A percentile compares a stretch with the other conserved stretches of the same genome.
phyloP scores from a whole-genome alignment of 371 early-diverging fungal species.

The Lichtheimia ramosa region DNA sequence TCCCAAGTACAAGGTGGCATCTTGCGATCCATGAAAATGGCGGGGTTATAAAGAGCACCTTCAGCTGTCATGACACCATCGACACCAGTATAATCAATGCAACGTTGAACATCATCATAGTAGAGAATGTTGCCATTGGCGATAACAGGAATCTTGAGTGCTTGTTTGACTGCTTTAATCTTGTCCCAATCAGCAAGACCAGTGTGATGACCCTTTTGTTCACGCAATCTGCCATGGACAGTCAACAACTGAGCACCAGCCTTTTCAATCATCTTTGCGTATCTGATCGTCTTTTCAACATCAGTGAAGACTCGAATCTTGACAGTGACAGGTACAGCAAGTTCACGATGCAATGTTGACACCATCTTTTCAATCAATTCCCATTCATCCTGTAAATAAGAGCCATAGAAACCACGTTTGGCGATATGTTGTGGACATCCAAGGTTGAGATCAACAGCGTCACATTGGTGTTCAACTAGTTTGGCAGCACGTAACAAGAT shows the following conservation, averaged over 20 bases:
- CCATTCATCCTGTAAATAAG: constrained; percentile 97
- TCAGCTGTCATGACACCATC: constrained; percentile 98
- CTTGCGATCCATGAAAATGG: constrained; percentile 64
- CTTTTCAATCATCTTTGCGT: constrained; percentile 96
- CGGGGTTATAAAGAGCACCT: constrained; percentile 92
- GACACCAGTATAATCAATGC: constrained; percentile 87
- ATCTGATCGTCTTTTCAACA: constrained; percentile 89
- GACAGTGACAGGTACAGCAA: constrained; percentile 96
- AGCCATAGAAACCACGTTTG: constrained; percentile 92
- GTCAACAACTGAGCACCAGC: constrained; percentile 94
- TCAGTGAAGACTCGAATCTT: constrained; percentile 97
- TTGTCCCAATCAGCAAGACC: constrained; percentile 98
- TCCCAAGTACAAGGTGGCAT: constrained; percentile 67
- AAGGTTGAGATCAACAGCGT: constrained; percentile 97
- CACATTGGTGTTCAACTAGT: constrained; percentile 84
- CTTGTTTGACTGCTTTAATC: constrained; percentile 90
- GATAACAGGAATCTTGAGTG: constrained; percentile 89
- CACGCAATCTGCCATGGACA: constrained; percentile 96
- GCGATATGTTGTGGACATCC: constrained; percentile 99
- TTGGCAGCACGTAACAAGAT: constrained; percentile 83
- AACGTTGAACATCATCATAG: constrained; percentile 83
- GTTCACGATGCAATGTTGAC: constrained; percentile 71
- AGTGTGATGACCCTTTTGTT: constrained; percentile 96
- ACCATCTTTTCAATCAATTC: constrained; percentile 80
- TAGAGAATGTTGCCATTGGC: constrained; percentile 98